Evolutionary conservation across 2,329 filamentous ascomycete species (phyloP).

Genomic region (Botrytis medusae): DNA sequence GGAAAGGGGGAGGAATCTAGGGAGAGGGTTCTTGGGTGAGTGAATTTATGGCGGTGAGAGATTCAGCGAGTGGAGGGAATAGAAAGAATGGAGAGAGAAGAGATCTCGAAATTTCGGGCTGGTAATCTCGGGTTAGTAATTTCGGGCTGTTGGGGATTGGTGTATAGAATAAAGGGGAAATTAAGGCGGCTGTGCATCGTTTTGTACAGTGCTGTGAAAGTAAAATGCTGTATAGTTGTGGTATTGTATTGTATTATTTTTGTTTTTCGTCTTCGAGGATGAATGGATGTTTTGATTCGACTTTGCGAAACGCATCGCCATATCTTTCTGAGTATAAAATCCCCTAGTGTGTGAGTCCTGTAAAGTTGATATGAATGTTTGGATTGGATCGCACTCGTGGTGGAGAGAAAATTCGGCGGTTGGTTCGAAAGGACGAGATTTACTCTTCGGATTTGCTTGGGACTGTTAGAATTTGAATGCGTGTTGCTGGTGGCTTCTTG

Average conservation of each 20-base stretch:
- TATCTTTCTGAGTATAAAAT: background rate
- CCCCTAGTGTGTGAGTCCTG: background rate
- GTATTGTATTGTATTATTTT: background rate
- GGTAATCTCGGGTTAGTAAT: background rate
- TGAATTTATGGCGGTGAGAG: background rate
- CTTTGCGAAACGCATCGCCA: background rate
- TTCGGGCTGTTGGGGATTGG: background rate
- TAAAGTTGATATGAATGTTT: background rate
- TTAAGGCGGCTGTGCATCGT: background rate
- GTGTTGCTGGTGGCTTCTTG: background rate
- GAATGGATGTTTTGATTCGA: background rate
- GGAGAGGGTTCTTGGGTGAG: slow-evolving; percentile 59
- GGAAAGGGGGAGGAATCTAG: slow-evolving; percentile 65
- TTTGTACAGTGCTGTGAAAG: background rate
- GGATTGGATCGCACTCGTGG: background rate
- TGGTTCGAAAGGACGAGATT: no score
- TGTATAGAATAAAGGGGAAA: background rate
- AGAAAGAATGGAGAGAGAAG: background rate
- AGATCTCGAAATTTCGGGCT: background rate
- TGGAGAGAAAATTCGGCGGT: background rate
- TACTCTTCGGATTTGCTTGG: background rate
- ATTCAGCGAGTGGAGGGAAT: background rate
- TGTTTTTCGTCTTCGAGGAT: background rate
- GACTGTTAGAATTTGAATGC: background rate
- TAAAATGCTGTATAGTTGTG: background rate